phyloP scores from a whole-genome alignment of 805 yeast genomes.

The Wickerhamomyces mucosus region DNA sequence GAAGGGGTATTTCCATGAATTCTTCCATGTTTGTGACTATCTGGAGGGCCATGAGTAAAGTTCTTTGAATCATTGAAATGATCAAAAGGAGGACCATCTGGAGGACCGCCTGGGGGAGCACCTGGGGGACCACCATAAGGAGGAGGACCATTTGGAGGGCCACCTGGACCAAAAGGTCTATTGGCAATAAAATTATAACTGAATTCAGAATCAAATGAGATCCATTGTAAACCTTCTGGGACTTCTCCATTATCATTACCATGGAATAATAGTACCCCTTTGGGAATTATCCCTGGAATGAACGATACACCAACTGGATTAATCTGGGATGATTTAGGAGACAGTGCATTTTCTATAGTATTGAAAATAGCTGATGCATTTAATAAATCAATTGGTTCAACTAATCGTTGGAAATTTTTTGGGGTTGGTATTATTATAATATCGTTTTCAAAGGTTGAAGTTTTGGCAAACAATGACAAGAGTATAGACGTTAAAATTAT shows the following conservation, averaged over 20 bases:
- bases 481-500: too few species aligned
- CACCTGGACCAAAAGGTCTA: slow-evolving; percentile 6
- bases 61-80: too few species aligned
- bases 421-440: background rate
- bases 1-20: slow-evolving; percentile 10
- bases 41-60: slow-evolving; percentile 1
- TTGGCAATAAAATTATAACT: slow-evolving; percentile 37
- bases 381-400: slow-evolving; percentile 26
- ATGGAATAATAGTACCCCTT: slow-evolving; percentile 50
- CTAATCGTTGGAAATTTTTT: background rate
- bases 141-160: slow-evolving; percentile 2
- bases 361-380: slow-evolving; percentile 51
- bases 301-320: slow-evolving; percentile 49
- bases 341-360: slow-evolving; percentile 41
- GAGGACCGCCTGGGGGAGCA: slow-evolving; percentile 1
- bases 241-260: slow-evolving; percentile 31
- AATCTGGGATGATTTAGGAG: slow-evolving; percentile 40
- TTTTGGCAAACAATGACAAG: too few species aligned
- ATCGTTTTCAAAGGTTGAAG: too few species aligned
- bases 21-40: slow-evolving; percentile 7
- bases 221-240: slow-evolving; percentile 44
- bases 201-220: slow-evolving; percentile 56
- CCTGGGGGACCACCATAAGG: background rate
- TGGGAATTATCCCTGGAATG: slow-evolving; percentile 52
- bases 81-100: slow-evolving; percentile 3